A percentile compares a stretch with the other conserved stretches of the same genome.
Conservation (phyloP, 1,139 yeast genomes). For the Taphrina sp. region DNA sequence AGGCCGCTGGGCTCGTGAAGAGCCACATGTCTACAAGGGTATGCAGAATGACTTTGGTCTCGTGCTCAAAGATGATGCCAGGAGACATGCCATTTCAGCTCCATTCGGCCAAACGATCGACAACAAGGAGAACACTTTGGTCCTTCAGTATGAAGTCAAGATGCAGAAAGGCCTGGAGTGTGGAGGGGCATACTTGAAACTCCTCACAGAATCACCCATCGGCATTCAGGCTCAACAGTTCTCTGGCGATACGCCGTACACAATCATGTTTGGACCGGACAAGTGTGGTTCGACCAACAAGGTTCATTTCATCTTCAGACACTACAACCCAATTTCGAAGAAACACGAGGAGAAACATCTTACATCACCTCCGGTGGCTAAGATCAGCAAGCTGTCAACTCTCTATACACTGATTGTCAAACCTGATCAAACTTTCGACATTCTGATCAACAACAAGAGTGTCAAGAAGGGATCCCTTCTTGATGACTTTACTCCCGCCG, state of each 20-base stretch:
- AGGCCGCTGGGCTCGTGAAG: slow-evolving; percentile 72
- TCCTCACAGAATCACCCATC: slow-evolving; percentile 53
- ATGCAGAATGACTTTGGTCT: slow-evolving; percentile 66
- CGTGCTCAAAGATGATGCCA: slow-evolving; percentile 70
- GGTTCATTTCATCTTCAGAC: slow-evolving; percentile 70
- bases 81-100: slow-evolving; percentile 74
- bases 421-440: slow-evolving; percentile 66
- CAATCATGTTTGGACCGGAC: slow-evolving; percentile 94
- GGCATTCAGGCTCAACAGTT: slow-evolving; percentile 52
- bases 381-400: slow-evolving; percentile 55
- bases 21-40: slow-evolving; percentile 57
- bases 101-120: slow-evolving; percentile 56
- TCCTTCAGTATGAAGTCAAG: slow-evolving; percentile 85
- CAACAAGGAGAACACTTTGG: slow-evolving; percentile 62
- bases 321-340: slow-evolving; percentile 57
- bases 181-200: slow-evolving; percentile 85
- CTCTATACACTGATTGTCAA: slow-evolving; percentile 74
- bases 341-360: slow-evolving; percentile 67
- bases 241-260: slow-evolving; percentile 66
- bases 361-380: slow-evolving; percentile 64
- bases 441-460: slow-evolving; percentile 75
- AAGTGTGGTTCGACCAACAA: slow-evolving; percentile 77
- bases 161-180: slow-evolving; percentile 72
- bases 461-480: slow-evolving; percentile 67
- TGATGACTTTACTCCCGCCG: slow-evolving; percentile 59